A percentile compares a stretch with the other conserved stretches of the same genome.
phyloP scores from a whole-genome alignment of 2,329 filamentous ascomycete species.

The Colletotrichum cereale region DNA sequence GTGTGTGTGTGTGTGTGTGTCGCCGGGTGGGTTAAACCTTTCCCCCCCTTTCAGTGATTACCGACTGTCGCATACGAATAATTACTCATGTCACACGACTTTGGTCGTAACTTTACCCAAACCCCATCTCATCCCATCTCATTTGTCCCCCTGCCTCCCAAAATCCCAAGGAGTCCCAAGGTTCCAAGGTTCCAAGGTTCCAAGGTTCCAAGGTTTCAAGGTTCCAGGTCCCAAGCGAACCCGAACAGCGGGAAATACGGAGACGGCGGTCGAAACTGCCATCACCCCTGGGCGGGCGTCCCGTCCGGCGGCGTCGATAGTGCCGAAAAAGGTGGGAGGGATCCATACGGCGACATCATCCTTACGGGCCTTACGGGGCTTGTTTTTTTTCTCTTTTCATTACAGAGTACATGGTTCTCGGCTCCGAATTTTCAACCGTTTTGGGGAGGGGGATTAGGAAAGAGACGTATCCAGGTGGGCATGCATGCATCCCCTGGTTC shows the following conservation, averaged over 20 bases:
- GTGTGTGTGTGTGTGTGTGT: too few relatives aligned
- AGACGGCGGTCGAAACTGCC: neutral
- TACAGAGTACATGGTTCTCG: neutral
- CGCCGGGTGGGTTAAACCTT: neutral
- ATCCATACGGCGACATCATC: slow-evolving; percentile 33
- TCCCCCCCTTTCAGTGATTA: neutral
- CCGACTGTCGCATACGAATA: neutral
- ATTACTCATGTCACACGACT: neutral
- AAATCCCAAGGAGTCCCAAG: too few relatives aligned
- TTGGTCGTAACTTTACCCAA: neutral
- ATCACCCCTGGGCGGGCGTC: slow-evolving; percentile 1
- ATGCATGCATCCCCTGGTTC: too few relatives aligned
- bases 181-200: too few relatives aligned
- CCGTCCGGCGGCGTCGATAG: slow-evolving; percentile 9
- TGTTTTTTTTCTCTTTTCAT: neutral
- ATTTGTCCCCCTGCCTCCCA: too few relatives aligned
- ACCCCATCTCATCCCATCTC: neutral
- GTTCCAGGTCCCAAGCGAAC: neutral
- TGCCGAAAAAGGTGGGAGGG: neutral
- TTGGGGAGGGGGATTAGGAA: too few relatives aligned
- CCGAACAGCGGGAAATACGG: neutral
- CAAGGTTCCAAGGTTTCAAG: too few relatives aligned
- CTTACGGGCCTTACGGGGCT: slow-evolving; percentile 33
- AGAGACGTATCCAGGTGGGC: too few relatives aligned
- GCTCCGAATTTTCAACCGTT: too few relatives aligned